phyloP scores from a whole-genome alignment of 1,139 yeast species.

The Diutina sp. region DNA sequence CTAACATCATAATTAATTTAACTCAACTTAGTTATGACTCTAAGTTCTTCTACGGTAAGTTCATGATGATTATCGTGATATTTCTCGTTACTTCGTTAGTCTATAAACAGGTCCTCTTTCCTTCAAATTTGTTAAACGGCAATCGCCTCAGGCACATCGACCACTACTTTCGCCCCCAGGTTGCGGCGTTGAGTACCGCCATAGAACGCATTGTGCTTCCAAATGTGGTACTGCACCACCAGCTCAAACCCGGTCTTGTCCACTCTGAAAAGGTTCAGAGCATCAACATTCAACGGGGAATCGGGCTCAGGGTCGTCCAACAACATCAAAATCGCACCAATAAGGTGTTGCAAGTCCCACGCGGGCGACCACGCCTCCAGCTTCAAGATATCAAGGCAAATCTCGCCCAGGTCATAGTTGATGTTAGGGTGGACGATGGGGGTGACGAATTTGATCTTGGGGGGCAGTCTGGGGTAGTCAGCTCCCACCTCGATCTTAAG shows the following conservation, averaged over 20 bases:
- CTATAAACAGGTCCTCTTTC: not conserved
- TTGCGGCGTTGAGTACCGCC: slow-evolving; percentile 3
- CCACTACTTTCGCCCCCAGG: not conserved
- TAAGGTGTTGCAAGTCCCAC: slow-evolving; percentile 64
- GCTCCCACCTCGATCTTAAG: slow-evolving; percentile 37
- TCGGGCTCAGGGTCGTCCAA: slow-evolving; percentile 74
- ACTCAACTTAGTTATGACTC: too few relatives aligned
- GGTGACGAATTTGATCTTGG: slow-evolving; percentile 38
- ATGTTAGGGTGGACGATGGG: slow-evolving; percentile 71
- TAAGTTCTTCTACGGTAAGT: too few relatives aligned
- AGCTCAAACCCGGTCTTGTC: slow-evolving; percentile 46
- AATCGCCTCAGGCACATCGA: not conserved
- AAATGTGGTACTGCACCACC: slow-evolving; percentile 49
- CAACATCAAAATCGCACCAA: slow-evolving; percentile 58
- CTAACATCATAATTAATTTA: too few relatives aligned
- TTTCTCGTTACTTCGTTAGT: not conserved
- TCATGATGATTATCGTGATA: not conserved
- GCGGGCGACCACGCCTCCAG: slow-evolving; percentile 74
- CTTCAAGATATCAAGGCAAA: slow-evolving; percentile 71
- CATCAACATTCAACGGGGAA: slow-evolving; percentile 75
- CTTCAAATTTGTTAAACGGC: not conserved
- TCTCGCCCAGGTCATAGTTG: slow-evolving; percentile 57
- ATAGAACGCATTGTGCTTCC: slow-evolving; percentile 19
- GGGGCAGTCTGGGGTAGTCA: slow-evolving; percentile 63
- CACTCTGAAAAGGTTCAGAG: slow-evolving; percentile 60